Base-by-base conservation (phyloP, 2,329 filamentous ascomycete genomes). In the Claviceps sp. region DNA sequence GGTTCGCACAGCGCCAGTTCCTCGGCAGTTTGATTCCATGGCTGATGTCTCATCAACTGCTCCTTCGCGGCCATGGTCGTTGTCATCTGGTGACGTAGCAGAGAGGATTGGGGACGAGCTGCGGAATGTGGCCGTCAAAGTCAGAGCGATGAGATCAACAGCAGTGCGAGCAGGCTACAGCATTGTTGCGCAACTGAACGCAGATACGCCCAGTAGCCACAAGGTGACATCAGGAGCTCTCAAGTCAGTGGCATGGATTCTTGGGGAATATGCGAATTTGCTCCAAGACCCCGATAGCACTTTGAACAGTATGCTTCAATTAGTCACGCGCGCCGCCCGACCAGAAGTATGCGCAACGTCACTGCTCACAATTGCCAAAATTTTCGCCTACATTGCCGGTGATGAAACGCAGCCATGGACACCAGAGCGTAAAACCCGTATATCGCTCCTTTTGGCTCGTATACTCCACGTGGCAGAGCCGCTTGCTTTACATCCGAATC, bases 81-180 rank as follows among this genome's bases (percentile, higher is more conserved):
- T n/a, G 44, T 34, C 48, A 9, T 47, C 58, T 8, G 47, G 68
- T 20, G 75, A 77, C 51, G 72, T 88, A 8, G 83, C 85, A 0
- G 79, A 83, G 58, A 78, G 71, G 51, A 89, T 97, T 60, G 93
- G 91, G 18, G 78, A 81, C 40, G 91, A 98, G 68, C 69, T 98
- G 34, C 84, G 89, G 49, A 97, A 91, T 60, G 80, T 98, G 49
- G 87, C 91, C 1, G 89, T 97, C 49, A 88, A 95, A 60, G 93
- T 98, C 24, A 85, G 83, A 64, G 89, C 83, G 42, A 82, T 97
- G 61, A 80, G 93, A 50, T 71, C 78, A 37, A 82, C 90, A 59
- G 87, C 87, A n/a, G 82, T 93, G 4, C 79, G 83, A 57, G 89
- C 91, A 11, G 88, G 90, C 0, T 89, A 95, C 60, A 74, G 88